Conservation (phyloP, 2,329 filamentous ascomycete genomes). For the Allantophomopsis lycopodina region DNA sequence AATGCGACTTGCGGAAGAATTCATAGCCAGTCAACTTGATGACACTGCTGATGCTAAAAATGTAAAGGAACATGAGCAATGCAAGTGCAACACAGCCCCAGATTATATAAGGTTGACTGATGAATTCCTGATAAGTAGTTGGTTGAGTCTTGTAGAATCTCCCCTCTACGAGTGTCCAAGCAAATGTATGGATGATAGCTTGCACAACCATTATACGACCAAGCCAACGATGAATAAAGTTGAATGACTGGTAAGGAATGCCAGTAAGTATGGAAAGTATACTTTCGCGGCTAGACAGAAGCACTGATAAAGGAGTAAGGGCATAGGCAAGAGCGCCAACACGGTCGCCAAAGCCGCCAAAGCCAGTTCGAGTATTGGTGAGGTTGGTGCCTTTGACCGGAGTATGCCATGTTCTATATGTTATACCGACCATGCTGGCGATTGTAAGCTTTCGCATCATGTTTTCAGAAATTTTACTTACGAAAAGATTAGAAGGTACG, state of each 20-base stretch:
- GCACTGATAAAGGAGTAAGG: slow-evolving; percentile 55
- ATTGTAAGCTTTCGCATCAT: slow-evolving; percentile 1
- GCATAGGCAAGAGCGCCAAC: slow-evolving; percentile 61
- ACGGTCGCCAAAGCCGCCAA: slow-evolving; percentile 57
- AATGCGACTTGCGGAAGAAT: slow-evolving; percentile 63
- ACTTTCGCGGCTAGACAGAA: slow-evolving; percentile 56
- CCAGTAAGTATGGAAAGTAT: slow-evolving; percentile 57
- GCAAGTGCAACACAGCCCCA: slow-evolving; percentile 60
- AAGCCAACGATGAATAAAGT: slow-evolving; percentile 65
- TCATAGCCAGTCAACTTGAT: slow-evolving; percentile 62
- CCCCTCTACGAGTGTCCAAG: slow-evolving; percentile 54
- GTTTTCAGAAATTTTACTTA: slow-evolving; percentile 16
- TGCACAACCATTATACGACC: slow-evolving; percentile 62
- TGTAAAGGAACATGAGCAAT: slow-evolving; percentile 44
- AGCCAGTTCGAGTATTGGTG: slow-evolving; percentile 48
- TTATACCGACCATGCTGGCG: slow-evolving; percentile 43
- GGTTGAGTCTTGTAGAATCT: slow-evolving; percentile 62
- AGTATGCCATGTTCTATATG: slow-evolving; percentile 56
- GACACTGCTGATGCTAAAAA: slow-evolving; percentile 41
- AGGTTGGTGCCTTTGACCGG: slow-evolving; percentile 43
- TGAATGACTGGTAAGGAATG: slow-evolving; percentile 63
- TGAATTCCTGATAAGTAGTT: slow-evolving; percentile 36
- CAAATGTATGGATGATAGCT: slow-evolving; percentile 53
- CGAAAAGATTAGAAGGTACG: slow-evolving; percentile 53
- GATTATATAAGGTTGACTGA: slow-evolving; percentile 53